Percentiles rank a stretch among this genome's conserved stretches.
Conservation (phyloP, 805 yeast genomes). For the Candida sonorensis region DNA sequence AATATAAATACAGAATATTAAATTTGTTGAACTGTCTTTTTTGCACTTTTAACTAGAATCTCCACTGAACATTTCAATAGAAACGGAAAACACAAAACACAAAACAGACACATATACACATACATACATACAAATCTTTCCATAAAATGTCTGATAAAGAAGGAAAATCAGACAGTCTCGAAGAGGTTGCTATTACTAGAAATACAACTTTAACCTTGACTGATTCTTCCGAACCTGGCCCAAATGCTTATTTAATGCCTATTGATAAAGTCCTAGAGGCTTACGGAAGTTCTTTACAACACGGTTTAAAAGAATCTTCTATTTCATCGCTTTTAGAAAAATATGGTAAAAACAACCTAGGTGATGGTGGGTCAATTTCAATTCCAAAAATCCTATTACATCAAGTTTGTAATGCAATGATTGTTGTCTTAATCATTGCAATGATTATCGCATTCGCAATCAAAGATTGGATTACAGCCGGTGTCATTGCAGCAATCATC, state of each 20-base stretch:
- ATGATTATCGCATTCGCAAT: conserved; percentile 68
- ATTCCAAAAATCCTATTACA: conserved; percentile 49
- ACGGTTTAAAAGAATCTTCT: conserved; percentile 38
- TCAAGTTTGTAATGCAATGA: conserved; percentile 75
- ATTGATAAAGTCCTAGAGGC: conserved; percentile 12
- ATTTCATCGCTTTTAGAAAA: conserved; percentile 25
- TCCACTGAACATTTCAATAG: too few relatives aligned
- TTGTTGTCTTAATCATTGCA: conserved; percentile 60
- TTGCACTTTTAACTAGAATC: too few relatives aligned
- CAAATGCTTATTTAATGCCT: conserved; percentile 13
- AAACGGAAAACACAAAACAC: too few relatives aligned
- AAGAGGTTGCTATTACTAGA: conserved; percentile 1
- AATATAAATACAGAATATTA: too few relatives aligned
- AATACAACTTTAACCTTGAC: conserved; percentile 4
- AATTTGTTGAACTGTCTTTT: too few relatives aligned
- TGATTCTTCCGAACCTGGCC: conserved; percentile 1
- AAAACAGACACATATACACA: too few relatives aligned
- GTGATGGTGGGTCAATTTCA: conserved; percentile 52
- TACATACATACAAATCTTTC: neutral
- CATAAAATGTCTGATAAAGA: conserved; percentile 1
- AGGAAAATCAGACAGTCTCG: conserved; percentile 1
- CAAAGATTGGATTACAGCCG: conserved; percentile 76
- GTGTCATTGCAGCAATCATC: conserved; percentile 68
- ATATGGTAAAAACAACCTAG: conserved; percentile 57
- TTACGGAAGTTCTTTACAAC: conserved; percentile 31